Conservation (phyloP, 345 rosid genomes). For the Dipteronia dyeriana region DNA sequence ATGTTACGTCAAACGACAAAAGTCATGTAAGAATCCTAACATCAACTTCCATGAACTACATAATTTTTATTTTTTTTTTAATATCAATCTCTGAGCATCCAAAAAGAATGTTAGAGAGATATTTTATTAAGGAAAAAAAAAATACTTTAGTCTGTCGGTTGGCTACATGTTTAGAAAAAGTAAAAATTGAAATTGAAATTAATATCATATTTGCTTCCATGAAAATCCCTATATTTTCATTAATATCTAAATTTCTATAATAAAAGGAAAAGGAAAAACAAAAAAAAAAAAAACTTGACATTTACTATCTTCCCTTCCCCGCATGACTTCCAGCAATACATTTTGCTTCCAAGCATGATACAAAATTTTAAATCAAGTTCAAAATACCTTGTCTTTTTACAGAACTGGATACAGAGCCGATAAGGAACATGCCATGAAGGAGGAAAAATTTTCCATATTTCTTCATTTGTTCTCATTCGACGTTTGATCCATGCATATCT, state of each 20-base stretch:
- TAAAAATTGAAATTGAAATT: background rate
- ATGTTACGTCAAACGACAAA: background rate
- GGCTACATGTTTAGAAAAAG: background rate
- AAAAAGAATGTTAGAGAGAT: background rate
- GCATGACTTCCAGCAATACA: background rate
- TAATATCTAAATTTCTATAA: background rate
- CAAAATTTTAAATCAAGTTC: background rate
- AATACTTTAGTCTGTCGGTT: background rate
- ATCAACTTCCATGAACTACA: background rate
- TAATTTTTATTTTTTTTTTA: background rate
- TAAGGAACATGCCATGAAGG: constrained; percentile 96
- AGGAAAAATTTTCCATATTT: constrained; percentile 97
- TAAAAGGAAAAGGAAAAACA: too few relatives aligned
- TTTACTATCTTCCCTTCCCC: background rate
- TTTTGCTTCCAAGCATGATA: background rate
- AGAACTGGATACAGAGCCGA: constrained; percentile 90
- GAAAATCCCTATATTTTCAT: background rate
- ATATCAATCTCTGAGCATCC: background rate
- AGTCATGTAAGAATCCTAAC: background rate
- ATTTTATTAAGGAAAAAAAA: too few relatives aligned
- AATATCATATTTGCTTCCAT: background rate
- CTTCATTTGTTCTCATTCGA: constrained; percentile 93
- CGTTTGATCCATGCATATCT: constrained; percentile 99
- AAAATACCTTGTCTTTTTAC: constrained; percentile 86
- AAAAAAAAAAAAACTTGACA: background rate